Conservation (phyloP, 768 basidiomycete species). For the Astraeus odoratus region DNA sequence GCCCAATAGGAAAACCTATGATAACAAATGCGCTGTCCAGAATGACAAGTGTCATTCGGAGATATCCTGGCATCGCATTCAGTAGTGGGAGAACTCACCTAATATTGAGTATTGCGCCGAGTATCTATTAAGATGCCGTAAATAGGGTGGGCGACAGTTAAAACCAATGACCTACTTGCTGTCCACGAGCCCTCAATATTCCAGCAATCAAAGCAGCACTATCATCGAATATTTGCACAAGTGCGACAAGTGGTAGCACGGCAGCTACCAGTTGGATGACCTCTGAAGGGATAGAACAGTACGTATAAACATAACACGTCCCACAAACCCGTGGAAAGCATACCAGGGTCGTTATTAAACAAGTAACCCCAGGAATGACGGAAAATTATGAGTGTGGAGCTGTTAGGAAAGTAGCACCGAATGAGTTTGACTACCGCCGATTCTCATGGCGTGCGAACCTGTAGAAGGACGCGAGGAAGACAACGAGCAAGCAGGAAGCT, state of each 20-base stretch:
- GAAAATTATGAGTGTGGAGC: constrained; percentile 51
- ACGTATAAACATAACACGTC: background rate
- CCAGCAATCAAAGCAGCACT: constrained; percentile 65
- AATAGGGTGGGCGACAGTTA: background rate
- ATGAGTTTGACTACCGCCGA: background rate
- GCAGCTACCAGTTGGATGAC: constrained; percentile 38
- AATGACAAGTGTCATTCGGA: background rate
- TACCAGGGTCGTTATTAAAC: constrained; percentile 64
- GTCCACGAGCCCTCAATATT: constrained; percentile 76
- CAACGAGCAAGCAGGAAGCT: constrained; percentile 56
- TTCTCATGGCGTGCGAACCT: constrained; percentile 35
- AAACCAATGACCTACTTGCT: constrained; percentile 40
- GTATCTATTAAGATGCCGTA: constrained; percentile 35
- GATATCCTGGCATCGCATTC: background rate
- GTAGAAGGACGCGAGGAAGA: constrained; percentile 52
- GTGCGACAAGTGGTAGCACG: constrained; percentile 69
- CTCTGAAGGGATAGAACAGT: constrained; percentile 7
- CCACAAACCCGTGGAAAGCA: constrained; percentile 3
- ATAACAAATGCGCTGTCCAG: constrained; percentile 67
- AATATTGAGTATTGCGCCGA: constrained; percentile 75
- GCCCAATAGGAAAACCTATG: constrained; percentile 74
- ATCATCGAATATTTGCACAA: constrained; percentile 82
- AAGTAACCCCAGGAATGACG: constrained; percentile 64
- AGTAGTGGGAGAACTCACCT: constrained; percentile 33
- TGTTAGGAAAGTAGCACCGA: constrained; percentile 15